Base-by-base conservation (phyloP, 495 filamentous ascomycete species). In the Aspergillus hancockii region DNA sequence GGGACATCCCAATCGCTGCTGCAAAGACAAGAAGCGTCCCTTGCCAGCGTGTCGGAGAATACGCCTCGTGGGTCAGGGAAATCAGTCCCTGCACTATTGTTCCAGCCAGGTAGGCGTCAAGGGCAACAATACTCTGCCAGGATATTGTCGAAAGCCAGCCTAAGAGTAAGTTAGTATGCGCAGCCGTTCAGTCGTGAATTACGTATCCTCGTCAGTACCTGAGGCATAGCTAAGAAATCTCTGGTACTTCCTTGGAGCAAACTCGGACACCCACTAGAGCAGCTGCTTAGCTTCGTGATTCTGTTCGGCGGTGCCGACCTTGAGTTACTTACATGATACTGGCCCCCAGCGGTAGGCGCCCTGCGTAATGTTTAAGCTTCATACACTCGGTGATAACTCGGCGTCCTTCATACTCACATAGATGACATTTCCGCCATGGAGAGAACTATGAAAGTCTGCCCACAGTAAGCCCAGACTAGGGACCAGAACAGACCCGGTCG, bases 71-170 rank as follows among this genome's bases (percentile, higher is more conserved):
- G 19, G 68, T 71, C 25, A 78, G 50, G 21, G 66, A 63, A 28
- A 81, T 68, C 16, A 80, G 58, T 9, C 70, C 73, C 58, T 79
- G 77, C 6, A 82, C 79, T 22, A 82, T 68, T 0, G 78, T 80
- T 0, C 74, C 69, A 2, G 73, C 63, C 8, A 82, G 58, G 57
- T 79, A 83, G 3, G 71, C 67, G 16, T 71, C 73, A n/a, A 70
- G 66, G 45, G 71, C 62, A 46, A 68, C 54, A 61, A 71, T 53
- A 60, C 73, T 75, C 67, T 82, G 53, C 77, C 78, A 59, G 68
- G 70, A 43, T 59, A 79, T 21, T 52, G 67, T 71, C 21, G 73
- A 75, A 66, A 79, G 78, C 80, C 81, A 84, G 5, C 81, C 73
- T 57, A 36, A 10, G 22, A 8, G 30, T 25, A 7, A 1, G n/a